Evolutionary conservation across 441 rosid genomes (phyloP).

Genomic region (Eugenia klotzschiana): DNA sequence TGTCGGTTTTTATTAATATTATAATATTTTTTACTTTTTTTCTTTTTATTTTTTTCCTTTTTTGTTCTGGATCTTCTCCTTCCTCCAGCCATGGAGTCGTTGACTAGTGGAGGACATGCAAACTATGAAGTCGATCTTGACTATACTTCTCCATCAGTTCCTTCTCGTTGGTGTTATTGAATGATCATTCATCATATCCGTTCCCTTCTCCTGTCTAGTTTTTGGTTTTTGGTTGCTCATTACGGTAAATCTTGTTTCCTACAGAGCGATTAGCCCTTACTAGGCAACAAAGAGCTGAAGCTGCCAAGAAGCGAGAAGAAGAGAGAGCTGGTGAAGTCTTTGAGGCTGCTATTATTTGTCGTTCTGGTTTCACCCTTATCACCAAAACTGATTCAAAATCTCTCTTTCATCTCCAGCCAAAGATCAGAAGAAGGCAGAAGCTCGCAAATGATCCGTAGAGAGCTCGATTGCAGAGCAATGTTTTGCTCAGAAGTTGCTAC

Average conservation of each 20-base stretch:
- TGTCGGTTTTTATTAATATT: no score
- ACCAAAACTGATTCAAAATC: background rate
- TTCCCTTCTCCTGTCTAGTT: background rate
- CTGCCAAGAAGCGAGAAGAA: conserved; percentile 82
- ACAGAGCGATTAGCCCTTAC: conserved; percentile 72
- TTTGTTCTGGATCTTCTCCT: no score
- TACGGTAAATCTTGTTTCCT: background rate
- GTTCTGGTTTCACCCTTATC: background rate
- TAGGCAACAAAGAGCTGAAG: conserved; percentile 85
- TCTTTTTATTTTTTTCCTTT: no score
- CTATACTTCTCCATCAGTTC: background rate
- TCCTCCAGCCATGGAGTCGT: no score
- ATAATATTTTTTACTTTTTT: no score
- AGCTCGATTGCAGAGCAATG: background rate
- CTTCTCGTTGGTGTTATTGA: no score
- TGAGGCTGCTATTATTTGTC: background rate
- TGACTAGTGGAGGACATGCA: no score
- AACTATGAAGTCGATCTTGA: background rate
- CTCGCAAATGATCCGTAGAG: conserved; percentile 39
- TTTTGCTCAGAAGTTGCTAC: background rate
- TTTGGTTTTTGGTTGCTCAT: background rate
- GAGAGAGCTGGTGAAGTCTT: conserved; percentile 64
- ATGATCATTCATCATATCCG: background rate
- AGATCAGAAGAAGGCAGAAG: conserved; percentile 58
- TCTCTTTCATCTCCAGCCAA: background rate